Percentiles rank a stretch among this genome's conserved stretches.
These are phyloP conservation scores for Ophiostoma novo-ulmi DNA, from an alignment of 2,329 filamentous ascomycete species.

Conservation along the genomic window DNA sequence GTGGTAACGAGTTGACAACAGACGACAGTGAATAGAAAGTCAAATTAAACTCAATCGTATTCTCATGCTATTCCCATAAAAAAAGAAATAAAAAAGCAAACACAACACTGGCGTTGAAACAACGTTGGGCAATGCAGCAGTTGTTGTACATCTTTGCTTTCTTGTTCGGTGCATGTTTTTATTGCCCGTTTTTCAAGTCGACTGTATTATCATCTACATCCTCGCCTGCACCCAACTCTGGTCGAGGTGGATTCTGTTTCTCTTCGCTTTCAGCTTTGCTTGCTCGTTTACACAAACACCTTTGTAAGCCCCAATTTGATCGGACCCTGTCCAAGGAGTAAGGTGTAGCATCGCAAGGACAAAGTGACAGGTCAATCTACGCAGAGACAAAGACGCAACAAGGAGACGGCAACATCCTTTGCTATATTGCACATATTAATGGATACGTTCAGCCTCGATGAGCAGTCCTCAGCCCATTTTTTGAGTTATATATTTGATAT, in stretches of 20 bases:
- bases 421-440: background rate
- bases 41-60: background rate
- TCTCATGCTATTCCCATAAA: background rate
- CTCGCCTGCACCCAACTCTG: background rate
- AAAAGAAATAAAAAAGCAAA: background rate
- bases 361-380: background rate
- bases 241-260: slow-evolving; percentile 5
- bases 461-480: slow-evolving; percentile 2
- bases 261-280: background rate
- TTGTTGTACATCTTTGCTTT: background rate
- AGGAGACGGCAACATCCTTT: background rate
- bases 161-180: background rate
- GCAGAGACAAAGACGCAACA: background rate
- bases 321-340: background rate
- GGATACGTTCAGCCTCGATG: background rate
- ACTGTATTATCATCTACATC: background rate
- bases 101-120: background rate
- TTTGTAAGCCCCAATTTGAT: background rate
- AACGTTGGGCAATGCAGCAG: background rate
- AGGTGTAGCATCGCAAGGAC: too few relatives aligned
- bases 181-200: background rate
- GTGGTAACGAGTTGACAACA: background rate
- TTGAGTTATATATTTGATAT: too few relatives aligned
- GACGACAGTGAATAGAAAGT: background rate
- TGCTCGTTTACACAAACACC: background rate